Evolutionary conservation across 805 yeast genomes (phyloP), one percentile per base, ranked within the genome.

Genomic region (Pichia thaimueangensis): DNA sequence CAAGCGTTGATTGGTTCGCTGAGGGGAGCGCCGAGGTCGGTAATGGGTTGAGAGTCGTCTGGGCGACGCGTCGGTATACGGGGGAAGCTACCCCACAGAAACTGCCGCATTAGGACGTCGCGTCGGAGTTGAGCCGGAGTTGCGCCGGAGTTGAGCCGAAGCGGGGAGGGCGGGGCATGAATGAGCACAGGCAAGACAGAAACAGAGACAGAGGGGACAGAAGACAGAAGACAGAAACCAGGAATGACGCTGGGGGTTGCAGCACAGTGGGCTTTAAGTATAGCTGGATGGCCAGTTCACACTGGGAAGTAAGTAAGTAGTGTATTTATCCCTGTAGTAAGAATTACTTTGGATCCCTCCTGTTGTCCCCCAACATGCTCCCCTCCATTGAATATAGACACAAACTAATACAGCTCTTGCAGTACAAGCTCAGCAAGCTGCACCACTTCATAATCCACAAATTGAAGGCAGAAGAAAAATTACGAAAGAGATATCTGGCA

Each of bases 401-500:
- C n/a, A n/a, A n/a, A n/a, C n/a, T n/a, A n/a, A n/a, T n/a, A n/a
- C n/a, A n/a, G n/a, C n/a, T n/a, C n/a, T n/a, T n/a, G n/a, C n/a
- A n/a, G n/a, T n/a, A n/a, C 19, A 29, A 21, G 35, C 12, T n/a
- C 37, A 23, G 13, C 23, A 15, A 23, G 16, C n/a, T 19, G 13
- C 9, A 19, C 23, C 37, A 34, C 10, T 29, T 36, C 34, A 10
- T 29, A 10, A 1, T 30, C 2, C 36, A 30, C 19, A 27, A 37
- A 23, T 13, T 33, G 9, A 37, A 17, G 16, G 22, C 42, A 12
- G 45, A 48, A 17, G 34, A 42, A 17, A 35, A 25, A 16, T 24
- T 56, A 6, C 47, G 49, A 42, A 45, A 45, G 12, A 49, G 48
- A 33, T 45, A 51, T 29, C 41, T 42, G 6, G 30, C 41, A 3